Evolutionary conservation across 169 alveolate species (phyloP), one percentile per base, ranked within the genome.

Genomic region (Plasmodium knowlesi): DNA sequence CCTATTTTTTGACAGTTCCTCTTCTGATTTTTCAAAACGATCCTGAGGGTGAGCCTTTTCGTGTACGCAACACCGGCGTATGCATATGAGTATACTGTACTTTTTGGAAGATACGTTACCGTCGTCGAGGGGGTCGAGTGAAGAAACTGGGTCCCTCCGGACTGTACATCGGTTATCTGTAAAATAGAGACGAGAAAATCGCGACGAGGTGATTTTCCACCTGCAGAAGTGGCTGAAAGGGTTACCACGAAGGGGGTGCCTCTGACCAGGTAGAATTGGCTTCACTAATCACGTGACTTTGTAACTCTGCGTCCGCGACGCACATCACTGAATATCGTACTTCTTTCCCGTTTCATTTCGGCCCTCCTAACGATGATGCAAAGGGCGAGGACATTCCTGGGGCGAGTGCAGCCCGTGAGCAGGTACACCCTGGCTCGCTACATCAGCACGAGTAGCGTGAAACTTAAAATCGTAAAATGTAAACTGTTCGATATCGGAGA

Each of bases 401-500:
- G 53, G 9, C 39, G 67, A 43, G 72, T 88, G 50, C 10, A 32
- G 25, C 5, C 28, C 46, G 19, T 12, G 73, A 34, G 32, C 19
- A 61, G 43, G 3, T 61, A 61, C 5, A n/a, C 43, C 61, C 34
- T 30, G 12, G 16, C 28, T 16, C 43, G 96, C 50, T 84, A 73
- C 46, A 30, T 96, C 34, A 88, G 76, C 39, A 84, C 57, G 1
- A 93, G 97, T 28, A 74, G 93, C 16, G 39, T 71, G 22, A 54
- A 72, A 30, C 92, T 92, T 76, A 97, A 95, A 83, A 88, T 96
- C n/a, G 96, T 96, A n/a, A 95, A 96, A n/a, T 97, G 97, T 84
- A 96, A 96, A 80, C 96, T 97, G 9, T 96, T 97, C 19, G 98
- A 97, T 70, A 97, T 97, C 22, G 98, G 98, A 22, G 98, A 97